Percentiles rank a stretch among this genome's conserved stretches.
Evolutionary conservation across 1,139 yeast species (phyloP).

Genomic region (Tardiomyces depauwii): DNA sequence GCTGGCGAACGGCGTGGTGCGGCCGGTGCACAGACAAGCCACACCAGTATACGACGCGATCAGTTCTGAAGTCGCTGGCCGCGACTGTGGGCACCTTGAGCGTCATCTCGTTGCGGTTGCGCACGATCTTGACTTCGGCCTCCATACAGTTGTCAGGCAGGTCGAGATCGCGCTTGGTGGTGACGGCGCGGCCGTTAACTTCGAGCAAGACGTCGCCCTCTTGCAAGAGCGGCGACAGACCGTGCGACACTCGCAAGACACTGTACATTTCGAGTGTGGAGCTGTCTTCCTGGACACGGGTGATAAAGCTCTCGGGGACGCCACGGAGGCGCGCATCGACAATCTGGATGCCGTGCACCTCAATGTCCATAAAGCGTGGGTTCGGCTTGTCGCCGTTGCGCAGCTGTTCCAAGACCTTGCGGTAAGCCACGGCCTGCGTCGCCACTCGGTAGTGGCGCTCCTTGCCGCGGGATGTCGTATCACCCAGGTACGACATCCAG

Average conservation of each 20-base stretch:
- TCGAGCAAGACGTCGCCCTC: conserved; percentile 67
- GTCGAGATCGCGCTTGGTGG: conserved; percentile 55
- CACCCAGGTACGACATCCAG: conserved; percentile 79
- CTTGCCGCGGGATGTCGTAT: conserved; percentile 39
- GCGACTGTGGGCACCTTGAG: conserved; percentile 53
- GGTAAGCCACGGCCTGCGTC: conserved; percentile 57
- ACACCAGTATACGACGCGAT: conserved; percentile 65
- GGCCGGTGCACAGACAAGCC: conserved; percentile 64
- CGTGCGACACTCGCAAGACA: conserved; percentile 60
- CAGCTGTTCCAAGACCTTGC: conserved; percentile 44
- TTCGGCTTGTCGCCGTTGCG: conserved; percentile 42
- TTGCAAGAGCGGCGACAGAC: conserved; percentile 33
- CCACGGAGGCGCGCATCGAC: conserved; percentile 77
- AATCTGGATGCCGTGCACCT: conserved; percentile 56
- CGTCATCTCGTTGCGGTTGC: conserved; percentile 45
- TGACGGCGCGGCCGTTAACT: conserved; percentile 52
- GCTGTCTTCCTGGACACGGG: conserved; percentile 45
- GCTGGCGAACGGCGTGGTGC: conserved; percentile 64
- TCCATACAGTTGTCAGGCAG: conserved; percentile 38
- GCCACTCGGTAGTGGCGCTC: conserved; percentile 70
- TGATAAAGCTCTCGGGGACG: conserved; percentile 76
- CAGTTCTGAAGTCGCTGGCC: conserved; percentile 48
- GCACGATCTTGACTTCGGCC: conserved; percentile 48
- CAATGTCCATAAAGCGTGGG: conserved; percentile 65
- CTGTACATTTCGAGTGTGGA: conserved; percentile 60